Evolutionary conservation across 768 basidiomycete species (phyloP), one percentile per base, ranked within the genome.

Genomic region (Tulasnella sp.): DNA sequence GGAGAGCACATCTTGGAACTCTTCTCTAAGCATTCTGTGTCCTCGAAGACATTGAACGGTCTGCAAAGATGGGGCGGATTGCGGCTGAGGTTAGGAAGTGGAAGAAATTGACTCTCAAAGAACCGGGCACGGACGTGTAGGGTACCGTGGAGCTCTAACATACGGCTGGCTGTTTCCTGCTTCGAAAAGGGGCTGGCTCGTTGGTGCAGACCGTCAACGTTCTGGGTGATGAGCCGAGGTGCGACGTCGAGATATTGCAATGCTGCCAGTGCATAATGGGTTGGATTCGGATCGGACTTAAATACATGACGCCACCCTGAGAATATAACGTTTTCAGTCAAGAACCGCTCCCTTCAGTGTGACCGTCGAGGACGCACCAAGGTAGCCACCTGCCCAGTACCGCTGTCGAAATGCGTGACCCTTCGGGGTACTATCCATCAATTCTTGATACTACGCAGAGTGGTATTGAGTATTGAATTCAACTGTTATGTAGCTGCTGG

Each of bases 161-260:
- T 90, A 35, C 84, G 83, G 80, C 83, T 74, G 80, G 84, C 72
- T 83, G 85, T 82, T 29, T 81, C 82, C n/a, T 82, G 82, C 74
- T 83, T 84, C 67, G 81, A 37, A 82, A 85, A 84, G 46, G 84
- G 77, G 26, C 93, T 84, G 10, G 94, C 93, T 84, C 93, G 94
- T 74, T 91, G 91, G 82, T 98, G 96, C 7, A 99, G 88, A 2
- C 95, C 96, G 82, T 99, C 97, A n/a, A 99, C 96, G 83, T 88
- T 84, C 84, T 92, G 92, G 0, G 97, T 99, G 79, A 98, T 90
- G 42, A 96, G 83, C 37, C 86, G 85, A 29, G 87, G 84, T 26
- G 93, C 86, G 74, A 90, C 84, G 3, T 87, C 88, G 11, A 91
- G 84, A 80, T 93, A 86, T 81, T 94, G 92, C 70, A 98, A 86